These are phyloP conservation scores for Toxicodendron radicans DNA, from an alignment of 345 rosid genomes.

Conservation along the genomic window DNA sequence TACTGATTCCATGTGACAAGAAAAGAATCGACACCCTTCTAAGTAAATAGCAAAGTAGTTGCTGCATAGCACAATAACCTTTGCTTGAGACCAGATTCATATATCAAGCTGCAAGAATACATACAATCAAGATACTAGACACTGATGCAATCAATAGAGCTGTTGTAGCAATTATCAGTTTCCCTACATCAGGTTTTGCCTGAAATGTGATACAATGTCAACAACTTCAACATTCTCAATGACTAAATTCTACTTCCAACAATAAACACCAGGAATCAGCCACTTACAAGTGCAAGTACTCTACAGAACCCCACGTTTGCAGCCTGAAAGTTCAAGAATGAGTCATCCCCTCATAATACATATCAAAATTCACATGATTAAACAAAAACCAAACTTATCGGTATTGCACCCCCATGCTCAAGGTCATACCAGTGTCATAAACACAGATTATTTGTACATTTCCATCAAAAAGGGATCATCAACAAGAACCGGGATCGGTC, in stretches of 20 bases:
- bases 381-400: conserved; percentile 7
- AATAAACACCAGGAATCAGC: background rate
- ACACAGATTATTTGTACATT: conserved; percentile 74
- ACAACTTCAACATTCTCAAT: background rate
- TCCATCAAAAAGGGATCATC: conserved; percentile 63
- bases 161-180: conserved; percentile 19
- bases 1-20: conserved; percentile 96
- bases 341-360: background rate
- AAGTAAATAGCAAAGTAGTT: conserved; percentile 86
- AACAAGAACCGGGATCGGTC: conserved; percentile 63
- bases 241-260: no score
- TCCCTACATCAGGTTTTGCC: no score
- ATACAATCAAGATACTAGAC: conserved; percentile 25
- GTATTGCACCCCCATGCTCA: conserved; percentile 24
- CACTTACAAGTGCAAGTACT: no score
- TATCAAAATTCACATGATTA: background rate
- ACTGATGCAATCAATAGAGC: conserved; percentile 25
- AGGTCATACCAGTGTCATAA: conserved; percentile 75
- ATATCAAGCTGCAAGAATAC: conserved; percentile 61
- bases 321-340: no score
- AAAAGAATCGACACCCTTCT: conserved; percentile 86
- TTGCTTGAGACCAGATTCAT: conserved; percentile 93
- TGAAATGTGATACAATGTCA: no score
- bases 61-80: conserved; percentile 85
- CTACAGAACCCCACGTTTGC: no score